Base-by-base conservation (phyloP, 2,329 filamentous ascomycete genomes). In the Endothia cerciana region DNA sequence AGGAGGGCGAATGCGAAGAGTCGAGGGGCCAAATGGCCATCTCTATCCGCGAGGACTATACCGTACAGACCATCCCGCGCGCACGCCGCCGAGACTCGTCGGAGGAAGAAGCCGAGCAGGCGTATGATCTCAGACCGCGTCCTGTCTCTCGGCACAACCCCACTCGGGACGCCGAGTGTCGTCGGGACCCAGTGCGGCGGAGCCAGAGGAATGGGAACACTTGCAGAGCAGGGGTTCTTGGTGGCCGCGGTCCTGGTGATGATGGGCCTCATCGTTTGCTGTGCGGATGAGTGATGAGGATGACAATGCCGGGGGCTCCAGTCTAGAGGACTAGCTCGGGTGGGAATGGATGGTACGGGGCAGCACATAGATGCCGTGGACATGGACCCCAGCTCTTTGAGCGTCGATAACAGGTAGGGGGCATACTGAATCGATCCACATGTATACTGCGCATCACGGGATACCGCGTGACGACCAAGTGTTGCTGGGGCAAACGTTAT, bases 241-340 rank as follows among this genome's bases (percentile, higher is more conserved):
- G 33, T 65, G 63, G 63, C 57, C 19, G 63, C 63, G 7, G 63
- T 53, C 22, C 47, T 43, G 53, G 38, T 66, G 36, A 89, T 88
- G 59, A 71, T 78, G 74, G 62, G 67, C 30, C 11, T 65, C 19
- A 43, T 65, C 47, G 53, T 65, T 2, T 65, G 63, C 47, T 61
- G 57, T 33, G 63, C 36, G 5, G 57, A 69, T n/a, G n/a, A 36
- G 30, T 33, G 22, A 43, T 43, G 41, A 15, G 41, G 15, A 1
- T 8, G 10, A 43, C 41, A 6, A 43, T 43, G 41, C 13, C 15
- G 13, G 41, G n/a, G n/a, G n/a, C n/a, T n/a, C n/a, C n/a, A n/a
- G 19, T 6, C 33, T 10, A 36, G 33, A 36, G 33, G 6, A 10
- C 33, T 5, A 36, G 33, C 33, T 36, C 33, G 33, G 10, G 33